Percentiles rank a stretch among this genome's conserved stretches.
Conservation (phyloP, 2,329 filamentous ascomycete genomes). For the Atkinsonella texensis region DNA sequence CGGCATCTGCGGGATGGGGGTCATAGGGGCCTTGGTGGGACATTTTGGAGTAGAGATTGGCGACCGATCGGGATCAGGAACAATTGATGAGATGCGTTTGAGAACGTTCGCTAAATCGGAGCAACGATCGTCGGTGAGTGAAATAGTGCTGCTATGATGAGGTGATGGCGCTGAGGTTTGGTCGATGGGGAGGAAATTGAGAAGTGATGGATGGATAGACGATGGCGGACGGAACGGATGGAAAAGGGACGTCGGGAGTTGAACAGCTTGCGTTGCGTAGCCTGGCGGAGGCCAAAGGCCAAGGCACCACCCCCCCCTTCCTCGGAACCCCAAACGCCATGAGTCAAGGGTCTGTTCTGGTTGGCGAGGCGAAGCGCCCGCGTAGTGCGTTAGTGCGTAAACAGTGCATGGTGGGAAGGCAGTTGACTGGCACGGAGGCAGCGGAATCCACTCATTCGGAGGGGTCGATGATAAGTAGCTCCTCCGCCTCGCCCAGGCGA, state of each 20-base stretch:
- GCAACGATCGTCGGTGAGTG: neutral
- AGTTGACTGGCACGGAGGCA: conserved; percentile 13
- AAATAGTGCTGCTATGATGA: neutral
- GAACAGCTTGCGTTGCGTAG: conserved; percentile 2
- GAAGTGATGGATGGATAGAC: conserved; percentile 10
- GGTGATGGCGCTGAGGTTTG: neutral
- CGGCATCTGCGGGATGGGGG: conserved; percentile 6
- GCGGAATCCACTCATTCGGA: conserved; percentile 11
- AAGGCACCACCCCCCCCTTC: conserved; percentile 7
- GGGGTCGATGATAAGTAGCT: neutral
- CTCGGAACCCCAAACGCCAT: neutral
- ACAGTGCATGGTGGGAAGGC: neutral
- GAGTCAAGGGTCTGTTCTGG: conserved; percentile 1
- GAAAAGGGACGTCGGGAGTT: neutral
- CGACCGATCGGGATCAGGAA: neutral
- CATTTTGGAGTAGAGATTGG: conserved; percentile 2
- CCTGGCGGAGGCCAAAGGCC: conserved; percentile 4
- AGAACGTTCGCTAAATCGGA: conserved; percentile 3
- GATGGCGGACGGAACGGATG: conserved; percentile 4
- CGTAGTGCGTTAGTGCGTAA: neutral
- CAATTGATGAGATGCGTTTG: conserved; percentile 11
- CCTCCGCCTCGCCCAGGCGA: neutral
- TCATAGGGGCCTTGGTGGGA: conserved; percentile 8
- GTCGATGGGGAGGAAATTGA: neutral
- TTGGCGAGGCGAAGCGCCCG: conserved; percentile 20